A percentile compares a stretch with the other conserved stretches of the same genome.
Evolutionary conservation across 331 rosid genomes (phyloP).

Genomic region (Rosa hybrid): DNA sequence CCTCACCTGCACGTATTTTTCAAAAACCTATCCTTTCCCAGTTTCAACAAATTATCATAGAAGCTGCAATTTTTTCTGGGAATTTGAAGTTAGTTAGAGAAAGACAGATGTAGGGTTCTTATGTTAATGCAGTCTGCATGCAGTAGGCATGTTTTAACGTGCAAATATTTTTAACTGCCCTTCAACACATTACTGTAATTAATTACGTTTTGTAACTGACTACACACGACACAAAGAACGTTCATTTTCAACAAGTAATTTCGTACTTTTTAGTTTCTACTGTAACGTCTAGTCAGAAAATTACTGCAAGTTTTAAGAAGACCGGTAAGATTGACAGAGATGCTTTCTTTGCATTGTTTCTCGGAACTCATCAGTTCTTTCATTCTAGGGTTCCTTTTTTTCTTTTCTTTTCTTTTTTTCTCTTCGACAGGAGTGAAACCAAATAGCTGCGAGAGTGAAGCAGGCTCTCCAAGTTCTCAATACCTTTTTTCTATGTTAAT

Average conservation of each 20-base stretch:
- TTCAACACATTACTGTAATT: neutral
- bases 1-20: neutral
- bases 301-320: neutral
- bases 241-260: neutral
- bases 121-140: neutral
- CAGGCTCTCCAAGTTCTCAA: conserved; percentile 7
- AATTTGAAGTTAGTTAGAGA: neutral
- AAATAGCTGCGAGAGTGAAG: neutral
- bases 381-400: neutral
- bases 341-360: neutral
- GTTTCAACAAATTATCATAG: neutral
- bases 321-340: neutral
- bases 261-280: neutral
- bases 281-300: conserved; percentile 5
- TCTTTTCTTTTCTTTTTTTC: neutral
- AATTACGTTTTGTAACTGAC: neutral
- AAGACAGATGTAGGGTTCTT: neutral
- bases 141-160: neutral
- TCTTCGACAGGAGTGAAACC: neutral
- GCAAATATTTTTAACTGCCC: neutral
- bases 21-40: neutral
- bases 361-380: neutral
- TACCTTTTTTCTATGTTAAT: neutral
- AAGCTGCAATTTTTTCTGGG: neutral
- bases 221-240: neutral